Conservation (phyloP, 2,329 filamentous ascomycete species). For the Drechslerella stenobrocha region DNA sequence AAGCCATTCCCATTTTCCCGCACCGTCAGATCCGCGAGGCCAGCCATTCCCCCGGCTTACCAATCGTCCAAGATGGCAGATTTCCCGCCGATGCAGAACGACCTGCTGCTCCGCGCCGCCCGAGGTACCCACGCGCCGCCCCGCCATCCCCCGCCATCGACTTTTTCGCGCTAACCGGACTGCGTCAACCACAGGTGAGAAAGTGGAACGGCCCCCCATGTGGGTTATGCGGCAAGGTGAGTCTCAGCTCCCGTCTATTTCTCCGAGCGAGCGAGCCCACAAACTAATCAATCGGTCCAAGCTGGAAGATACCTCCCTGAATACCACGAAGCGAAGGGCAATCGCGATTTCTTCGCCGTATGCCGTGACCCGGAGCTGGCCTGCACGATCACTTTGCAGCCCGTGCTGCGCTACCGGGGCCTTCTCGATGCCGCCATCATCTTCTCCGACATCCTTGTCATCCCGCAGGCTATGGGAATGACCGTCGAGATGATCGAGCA, state of each 20-base stretch:
- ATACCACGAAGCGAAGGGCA: conserved; percentile 92
- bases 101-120: conserved; percentile 85
- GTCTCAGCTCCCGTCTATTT: conserved; percentile 49
- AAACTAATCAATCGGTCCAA: conserved; percentile 56
- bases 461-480: conserved; percentile 98
- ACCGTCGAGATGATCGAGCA: conserved; percentile 97
- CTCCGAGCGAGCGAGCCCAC: conserved; percentile 6
- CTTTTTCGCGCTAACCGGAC: conserved; percentile 44
- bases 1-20: background rate
- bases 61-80: conserved; percentile 54
- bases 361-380: conserved; percentile 91
- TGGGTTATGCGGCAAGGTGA: conserved; percentile 99
- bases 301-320: conserved; percentile 93
- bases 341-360: conserved; percentile 94
- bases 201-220: conserved; percentile 88
- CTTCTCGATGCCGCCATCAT: conserved; percentile 97
- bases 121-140: conserved; percentile 71
- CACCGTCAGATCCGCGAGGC: background rate
- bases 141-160: background rate
- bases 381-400: conserved; percentile 89
- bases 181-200: conserved; percentile 67
- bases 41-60: background rate
- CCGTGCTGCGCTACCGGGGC: conserved; percentile 85
- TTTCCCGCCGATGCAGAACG: conserved; percentile 87
- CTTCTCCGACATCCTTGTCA: conserved; percentile 97